Conservation (phyloP, 805 yeast genomes). For the Wickerhamomyces xylosicus region DNA sequence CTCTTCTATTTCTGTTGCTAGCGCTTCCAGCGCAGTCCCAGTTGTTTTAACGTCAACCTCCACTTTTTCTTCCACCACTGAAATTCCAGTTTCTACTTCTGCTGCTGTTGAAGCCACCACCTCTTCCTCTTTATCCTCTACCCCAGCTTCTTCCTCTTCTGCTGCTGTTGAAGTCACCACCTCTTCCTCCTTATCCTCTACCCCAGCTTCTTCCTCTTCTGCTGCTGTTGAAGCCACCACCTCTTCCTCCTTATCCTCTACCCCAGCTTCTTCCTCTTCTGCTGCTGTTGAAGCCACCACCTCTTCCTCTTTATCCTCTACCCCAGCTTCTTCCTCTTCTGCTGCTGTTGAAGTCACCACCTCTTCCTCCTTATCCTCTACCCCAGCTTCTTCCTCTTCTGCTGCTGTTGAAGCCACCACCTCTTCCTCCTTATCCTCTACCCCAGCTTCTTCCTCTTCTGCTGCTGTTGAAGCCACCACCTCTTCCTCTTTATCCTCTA, state of each 20-base stretch:
- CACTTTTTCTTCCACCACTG: not conserved
- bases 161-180: not conserved
- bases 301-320: not conserved
- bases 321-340: not conserved
- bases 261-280: not conserved
- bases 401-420: slow-evolving; percentile 6
- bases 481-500: slow-evolving; percentile 4
- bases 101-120: not conserved
- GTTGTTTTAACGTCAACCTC: not conserved
- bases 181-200: slow-evolving; percentile 3
- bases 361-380: slow-evolving; percentile 4
- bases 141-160: slow-evolving; percentile 2
- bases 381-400: slow-evolving; percentile 1
- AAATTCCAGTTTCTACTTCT: not conserved
- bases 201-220: slow-evolving; percentile 1
- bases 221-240: slow-evolving; percentile 6
- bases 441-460: not conserved
- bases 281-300: not conserved
- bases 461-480: slow-evolving; percentile 3
- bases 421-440: slow-evolving; percentile 1
- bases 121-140: not conserved
- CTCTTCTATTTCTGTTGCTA: not conserved
- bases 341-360: slow-evolving; percentile 1
- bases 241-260: not conserved
- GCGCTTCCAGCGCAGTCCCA: not conserved